Conservation (phyloP, 1,284 basidiomycete genomes). For the Boletus semigastroideus region DNA sequence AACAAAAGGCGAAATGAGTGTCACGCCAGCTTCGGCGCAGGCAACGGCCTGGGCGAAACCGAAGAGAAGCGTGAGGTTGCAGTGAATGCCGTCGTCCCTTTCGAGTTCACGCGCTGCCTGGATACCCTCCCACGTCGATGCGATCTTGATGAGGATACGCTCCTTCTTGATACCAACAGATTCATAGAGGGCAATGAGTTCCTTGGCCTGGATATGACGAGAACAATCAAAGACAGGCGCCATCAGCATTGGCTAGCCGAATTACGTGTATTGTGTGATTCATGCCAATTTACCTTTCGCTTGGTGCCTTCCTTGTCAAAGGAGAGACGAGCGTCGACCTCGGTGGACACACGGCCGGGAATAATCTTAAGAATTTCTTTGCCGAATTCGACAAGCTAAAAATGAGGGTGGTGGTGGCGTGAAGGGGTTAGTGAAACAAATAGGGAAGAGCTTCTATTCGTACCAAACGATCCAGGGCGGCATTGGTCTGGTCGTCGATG, state of each 20-base stretch:
- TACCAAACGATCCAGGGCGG: slow-evolving; percentile 88
- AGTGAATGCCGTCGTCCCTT: slow-evolving; percentile 91
- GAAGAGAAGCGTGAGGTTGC: slow-evolving; percentile 98
- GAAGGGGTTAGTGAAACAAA: slow-evolving; percentile 8
- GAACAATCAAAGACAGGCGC: slow-evolving; percentile 1
- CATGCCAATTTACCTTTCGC: slow-evolving; percentile 57
- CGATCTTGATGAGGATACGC: slow-evolving; percentile 97
- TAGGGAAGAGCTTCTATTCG: slow-evolving; percentile 30
- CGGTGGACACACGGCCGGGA: slow-evolving; percentile 98
- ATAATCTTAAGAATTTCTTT: slow-evolving; percentile 94
- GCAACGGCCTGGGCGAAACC: slow-evolving; percentile 98
- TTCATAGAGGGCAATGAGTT: slow-evolving; percentile 94
- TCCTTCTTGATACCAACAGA: slow-evolving; percentile 90
- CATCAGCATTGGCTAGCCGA: slow-evolving; percentile 15
- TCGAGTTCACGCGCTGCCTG: slow-evolving; percentile 97
- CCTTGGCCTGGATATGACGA: slow-evolving; percentile 62
- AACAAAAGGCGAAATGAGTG: slow-evolving; percentile 99
- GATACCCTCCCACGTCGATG: slow-evolving; percentile 99
- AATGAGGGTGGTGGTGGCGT: slow-evolving; percentile 12
- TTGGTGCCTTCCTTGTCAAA: slow-evolving; percentile 95
- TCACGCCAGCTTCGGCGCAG: slow-evolving; percentile 96
- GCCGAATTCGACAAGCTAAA: slow-evolving; percentile 93
- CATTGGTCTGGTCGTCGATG: slow-evolving; percentile 69
- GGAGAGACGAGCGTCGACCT: slow-evolving; percentile 96
- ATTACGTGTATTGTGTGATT: slow-evolving; percentile 14